Percentiles rank a stretch among this genome's conserved stretches.
These are phyloP conservation scores for Pilobolus umbonatus DNA, from an alignment of 192 early-diverging fungal genomes.

Conservation along the genomic window DNA sequence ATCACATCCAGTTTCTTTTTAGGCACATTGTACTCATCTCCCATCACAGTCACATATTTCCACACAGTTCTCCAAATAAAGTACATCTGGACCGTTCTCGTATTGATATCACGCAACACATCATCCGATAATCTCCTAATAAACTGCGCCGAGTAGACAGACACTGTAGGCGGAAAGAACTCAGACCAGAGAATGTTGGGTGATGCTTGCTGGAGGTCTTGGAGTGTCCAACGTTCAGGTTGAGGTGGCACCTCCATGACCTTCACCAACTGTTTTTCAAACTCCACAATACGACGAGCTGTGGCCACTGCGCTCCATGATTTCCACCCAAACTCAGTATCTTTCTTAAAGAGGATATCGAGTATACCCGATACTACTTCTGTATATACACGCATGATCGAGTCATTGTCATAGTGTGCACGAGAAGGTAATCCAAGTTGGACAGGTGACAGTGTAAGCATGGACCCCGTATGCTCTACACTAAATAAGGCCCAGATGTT, in stretches of 20 bases:
- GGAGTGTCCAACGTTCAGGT: conserved; percentile 3
- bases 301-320: conserved; percentile 16
- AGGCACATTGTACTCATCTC: conserved; percentile 35
- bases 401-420: conserved; percentile 55
- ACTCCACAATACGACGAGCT: conserved; percentile 54
- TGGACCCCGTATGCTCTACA: conserved; percentile 46
- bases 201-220: background rate
- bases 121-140: conserved; percentile 1
- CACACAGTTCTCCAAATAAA: conserved; percentile 47
- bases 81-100: conserved; percentile 41
- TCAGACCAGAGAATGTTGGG: conserved; percentile 7
- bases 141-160: conserved; percentile 1
- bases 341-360: conserved; percentile 24
- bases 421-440: conserved; percentile 58
- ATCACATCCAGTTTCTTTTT: conserved; percentile 29
- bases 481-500: conserved; percentile 40
- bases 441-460: conserved; percentile 38
- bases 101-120: conserved; percentile 33
- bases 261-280: conserved; percentile 52
- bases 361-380: conserved; percentile 43
- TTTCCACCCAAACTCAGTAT: conserved; percentile 21
- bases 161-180: conserved; percentile 2
- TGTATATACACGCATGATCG: conserved; percentile 41
- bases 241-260: background rate
- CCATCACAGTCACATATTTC: conserved; percentile 29